A percentile compares a stretch with the other conserved stretches of the same genome.
phyloP scores from a whole-genome alignment of 495 filamentous ascomycete genomes.

The Platismatia glauca region DNA sequence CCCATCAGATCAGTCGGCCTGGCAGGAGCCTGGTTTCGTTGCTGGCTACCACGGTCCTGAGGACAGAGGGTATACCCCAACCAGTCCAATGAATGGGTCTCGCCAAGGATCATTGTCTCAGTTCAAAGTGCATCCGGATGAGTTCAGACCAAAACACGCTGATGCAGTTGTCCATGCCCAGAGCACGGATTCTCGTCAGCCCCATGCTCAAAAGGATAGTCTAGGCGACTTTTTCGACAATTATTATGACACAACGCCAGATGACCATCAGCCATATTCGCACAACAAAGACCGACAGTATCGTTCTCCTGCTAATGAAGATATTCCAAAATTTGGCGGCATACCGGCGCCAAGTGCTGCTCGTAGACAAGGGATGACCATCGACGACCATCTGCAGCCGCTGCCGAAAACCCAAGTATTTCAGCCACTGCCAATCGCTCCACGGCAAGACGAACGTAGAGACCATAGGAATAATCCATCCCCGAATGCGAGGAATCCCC shows the following conservation, averaged over 20 bases:
- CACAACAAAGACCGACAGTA: background rate
- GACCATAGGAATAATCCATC: slow-evolving; percentile 22
- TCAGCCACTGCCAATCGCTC: slow-evolving; percentile 8
- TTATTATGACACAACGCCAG: slow-evolving; percentile 18
- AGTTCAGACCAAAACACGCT: slow-evolving; percentile 15
- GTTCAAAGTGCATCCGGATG: slow-evolving; percentile 3
- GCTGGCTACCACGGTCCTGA: slow-evolving; percentile 29
- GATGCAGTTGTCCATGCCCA: slow-evolving; percentile 17
- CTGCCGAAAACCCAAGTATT: slow-evolving; percentile 18
- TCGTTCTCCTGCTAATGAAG: slow-evolving; percentile 31
- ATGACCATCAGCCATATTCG: slow-evolving; percentile 2
- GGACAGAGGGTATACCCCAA: slow-evolving; percentile 14
- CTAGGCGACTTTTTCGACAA: slow-evolving; percentile 21
- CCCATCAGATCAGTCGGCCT: slow-evolving; percentile 8
- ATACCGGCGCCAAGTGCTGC: slow-evolving; percentile 34
- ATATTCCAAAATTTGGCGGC: slow-evolving; percentile 71
- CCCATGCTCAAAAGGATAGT: slow-evolving; percentile 21
- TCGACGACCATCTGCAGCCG: slow-evolving; percentile 43
- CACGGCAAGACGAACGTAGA: slow-evolving; percentile 3
- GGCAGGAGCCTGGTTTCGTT: slow-evolving; percentile 28
- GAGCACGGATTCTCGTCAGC: slow-evolving; percentile 11
- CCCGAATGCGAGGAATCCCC: slow-evolving; percentile 34
- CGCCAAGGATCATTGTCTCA: background rate
- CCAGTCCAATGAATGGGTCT: background rate
- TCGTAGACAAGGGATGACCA: slow-evolving; percentile 30